Conservation (phyloP, 192 early-diverging fungal species). For the Rhizophagus clarus region DNA sequence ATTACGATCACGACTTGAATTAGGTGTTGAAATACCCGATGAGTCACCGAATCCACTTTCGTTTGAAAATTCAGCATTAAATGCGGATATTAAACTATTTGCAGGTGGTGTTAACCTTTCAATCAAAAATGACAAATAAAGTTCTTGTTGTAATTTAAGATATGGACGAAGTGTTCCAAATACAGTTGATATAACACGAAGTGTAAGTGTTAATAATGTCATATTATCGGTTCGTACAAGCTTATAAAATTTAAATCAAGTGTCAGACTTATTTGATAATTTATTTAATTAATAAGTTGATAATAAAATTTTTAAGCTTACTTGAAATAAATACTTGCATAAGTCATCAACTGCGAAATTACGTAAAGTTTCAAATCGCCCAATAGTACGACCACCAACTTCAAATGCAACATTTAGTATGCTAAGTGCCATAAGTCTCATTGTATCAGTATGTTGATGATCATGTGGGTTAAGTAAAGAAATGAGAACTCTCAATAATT, state of each 20-base stretch:
- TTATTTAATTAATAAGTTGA: background rate
- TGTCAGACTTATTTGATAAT: slow-evolving; percentile 23
- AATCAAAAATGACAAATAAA: slow-evolving; percentile 67
- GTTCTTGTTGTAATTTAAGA: slow-evolving; percentile 79
- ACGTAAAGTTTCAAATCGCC: slow-evolving; percentile 58
- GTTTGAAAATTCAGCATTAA: slow-evolving; percentile 41
- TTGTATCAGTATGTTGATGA: slow-evolving; percentile 89
- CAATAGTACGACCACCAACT: slow-evolving; percentile 78
- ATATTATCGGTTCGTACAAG: slow-evolving; percentile 58
- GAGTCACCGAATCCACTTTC: slow-evolving; percentile 27
- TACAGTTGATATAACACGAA: slow-evolving; percentile 67
- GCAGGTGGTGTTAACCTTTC: slow-evolving; percentile 53
- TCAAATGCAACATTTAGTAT: slow-evolving; percentile 87
- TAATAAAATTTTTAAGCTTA: slow-evolving; percentile 46
- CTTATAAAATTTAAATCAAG: slow-evolving; percentile 33
- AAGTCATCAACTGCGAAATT: slow-evolving; percentile 81
- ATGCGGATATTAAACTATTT: slow-evolving; percentile 36
- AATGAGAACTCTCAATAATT: slow-evolving; percentile 88
- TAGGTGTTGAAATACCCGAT: slow-evolving; percentile 25
- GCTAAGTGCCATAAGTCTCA: slow-evolving; percentile 88
- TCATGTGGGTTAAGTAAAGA: slow-evolving; percentile 90
- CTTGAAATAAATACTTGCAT: slow-evolving; percentile 83
- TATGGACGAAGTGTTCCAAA: slow-evolving; percentile 69
- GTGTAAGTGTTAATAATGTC: slow-evolving; percentile 59
- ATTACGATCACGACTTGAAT: slow-evolving; percentile 1